Percentiles rank a stretch among this genome's conserved stretches.
phyloP scores from a whole-genome alignment of 495 filamentous ascomycete species.

The Aspergillus bridgeri region DNA sequence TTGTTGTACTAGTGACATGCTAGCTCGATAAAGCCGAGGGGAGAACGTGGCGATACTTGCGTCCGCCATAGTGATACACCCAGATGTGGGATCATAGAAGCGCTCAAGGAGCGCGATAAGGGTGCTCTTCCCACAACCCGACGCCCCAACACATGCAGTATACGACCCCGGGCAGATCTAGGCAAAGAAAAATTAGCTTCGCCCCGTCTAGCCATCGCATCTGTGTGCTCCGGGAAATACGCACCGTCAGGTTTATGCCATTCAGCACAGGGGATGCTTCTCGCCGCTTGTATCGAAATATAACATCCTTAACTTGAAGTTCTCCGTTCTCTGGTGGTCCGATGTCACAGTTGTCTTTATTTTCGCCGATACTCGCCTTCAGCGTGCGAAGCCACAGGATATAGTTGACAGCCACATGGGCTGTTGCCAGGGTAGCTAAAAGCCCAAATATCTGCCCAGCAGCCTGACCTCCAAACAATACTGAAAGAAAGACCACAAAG shows the following conservation, averaged over 20 bases:
- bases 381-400: constrained; percentile 46
- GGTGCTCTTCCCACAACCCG: constrained; percentile 66
- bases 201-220: constrained; percentile 26
- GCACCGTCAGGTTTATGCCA: constrained; percentile 36
- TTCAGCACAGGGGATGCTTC: constrained; percentile 2
- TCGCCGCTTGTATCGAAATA: constrained; percentile 10
- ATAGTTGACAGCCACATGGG: constrained; percentile 44
- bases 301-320: constrained; percentile 7
- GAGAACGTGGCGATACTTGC: constrained; percentile 44
- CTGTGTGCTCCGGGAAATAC: no score
- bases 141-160: constrained; percentile 60
- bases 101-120: constrained; percentile 55
- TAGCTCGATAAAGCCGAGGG: constrained; percentile 25
- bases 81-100: constrained; percentile 54
- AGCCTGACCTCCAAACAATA: constrained; percentile 48
- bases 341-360: constrained; percentile 27
- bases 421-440: constrained; percentile 43
- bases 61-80: constrained; percentile 49
- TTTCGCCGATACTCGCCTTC: constrained; percentile 27
- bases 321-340: no score
- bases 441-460: constrained; percentile 46
- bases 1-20: constrained; percentile 42
- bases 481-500: constrained; percentile 49
- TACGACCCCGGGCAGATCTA: constrained; percentile 48
- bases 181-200: constrained; percentile 43